These are phyloP conservation scores for Candida sphagnicola DNA, from an alignment of 805 yeast species.

Conservation along the genomic window DNA sequence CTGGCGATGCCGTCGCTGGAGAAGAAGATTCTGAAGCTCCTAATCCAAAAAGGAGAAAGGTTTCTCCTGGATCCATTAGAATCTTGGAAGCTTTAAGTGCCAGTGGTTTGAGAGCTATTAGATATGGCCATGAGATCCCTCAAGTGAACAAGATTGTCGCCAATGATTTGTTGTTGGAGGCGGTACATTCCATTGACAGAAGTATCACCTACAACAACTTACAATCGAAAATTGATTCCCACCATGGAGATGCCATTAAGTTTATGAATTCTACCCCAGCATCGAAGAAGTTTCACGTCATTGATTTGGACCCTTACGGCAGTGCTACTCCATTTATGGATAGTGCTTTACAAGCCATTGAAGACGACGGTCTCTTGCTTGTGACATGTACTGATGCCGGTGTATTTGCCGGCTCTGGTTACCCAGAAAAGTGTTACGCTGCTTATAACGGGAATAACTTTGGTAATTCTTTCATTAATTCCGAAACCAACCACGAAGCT, in stretches of 20 bases:
- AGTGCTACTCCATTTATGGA: conserved; percentile 95
- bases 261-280: conserved; percentile 55
- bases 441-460: conserved; percentile 90
- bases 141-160: conserved; percentile 72
- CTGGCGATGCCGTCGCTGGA: background rate
- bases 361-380: conserved; percentile 77
- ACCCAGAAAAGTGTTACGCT: conserved; percentile 95
- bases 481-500: conserved; percentile 86
- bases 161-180: conserved; percentile 82
- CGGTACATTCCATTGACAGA: conserved; percentile 74
- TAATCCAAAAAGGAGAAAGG: conserved; percentile 11
- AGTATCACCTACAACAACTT: conserved; percentile 69
- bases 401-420: conserved; percentile 91
- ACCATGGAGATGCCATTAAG: conserved; percentile 87
- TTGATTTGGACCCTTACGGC: conserved; percentile 97
- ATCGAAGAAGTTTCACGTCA: conserved; percentile 63
- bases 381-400: conserved; percentile 97
- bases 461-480: conserved; percentile 47
- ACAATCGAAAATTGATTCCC: conserved; percentile 52
- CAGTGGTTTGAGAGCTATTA: conserved; percentile 87
- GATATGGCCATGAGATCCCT: conserved; percentile 92
- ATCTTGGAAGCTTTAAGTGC: conserved; percentile 92
- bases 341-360: conserved; percentile 80
- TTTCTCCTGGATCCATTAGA: conserved; percentile 38
- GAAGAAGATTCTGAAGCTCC: conserved; percentile 1